Percentiles rank a stretch among this genome's conserved stretches.
These are phyloP conservation scores for Calocybe gambosa DNA, from an alignment of 1,284 basidiomycete genomes.

Conservation along the genomic window DNA sequence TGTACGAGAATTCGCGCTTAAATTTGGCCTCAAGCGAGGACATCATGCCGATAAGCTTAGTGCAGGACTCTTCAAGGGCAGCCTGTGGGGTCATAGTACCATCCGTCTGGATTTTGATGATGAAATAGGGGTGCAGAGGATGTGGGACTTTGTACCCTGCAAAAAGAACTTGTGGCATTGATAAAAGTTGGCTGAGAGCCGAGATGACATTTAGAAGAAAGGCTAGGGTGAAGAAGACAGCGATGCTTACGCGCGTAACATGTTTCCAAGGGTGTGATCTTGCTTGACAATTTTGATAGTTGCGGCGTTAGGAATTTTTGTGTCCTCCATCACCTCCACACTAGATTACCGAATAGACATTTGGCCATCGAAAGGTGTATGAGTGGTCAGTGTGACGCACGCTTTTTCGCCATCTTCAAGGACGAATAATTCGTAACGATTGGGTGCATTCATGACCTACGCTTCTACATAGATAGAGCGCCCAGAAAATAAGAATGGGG, in stretches of 20 bases:
- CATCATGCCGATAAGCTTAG: constrained; percentile 76
- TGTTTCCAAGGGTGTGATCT: constrained; percentile 95
- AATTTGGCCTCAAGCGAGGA: constrained; percentile 64
- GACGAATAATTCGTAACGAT: constrained; percentile 88
- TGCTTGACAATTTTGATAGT: constrained; percentile 77
- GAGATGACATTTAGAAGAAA: constrained; percentile 1
- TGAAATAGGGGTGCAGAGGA: constrained; percentile 90
- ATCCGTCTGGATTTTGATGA: constrained; percentile 95
- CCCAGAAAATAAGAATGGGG: not conserved
- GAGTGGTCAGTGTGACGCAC: constrained; percentile 44
- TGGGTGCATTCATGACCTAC: constrained; percentile 83
- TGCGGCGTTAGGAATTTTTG: constrained; percentile 89
- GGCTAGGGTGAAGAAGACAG: not conserved
- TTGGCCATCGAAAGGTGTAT: constrained; percentile 7
- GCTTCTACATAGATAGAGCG: not conserved
- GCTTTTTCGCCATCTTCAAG: constrained; percentile 89
- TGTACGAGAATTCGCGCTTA: constrained; percentile 71
- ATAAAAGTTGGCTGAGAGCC: constrained; percentile 75
- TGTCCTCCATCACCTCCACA: constrained; percentile 90
- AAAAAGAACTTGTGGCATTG: constrained; percentile 84
- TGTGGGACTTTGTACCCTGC: constrained; percentile 98
- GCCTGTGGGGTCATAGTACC: constrained; percentile 80
- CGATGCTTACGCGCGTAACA: constrained; percentile 82
- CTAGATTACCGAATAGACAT: constrained; percentile 34
- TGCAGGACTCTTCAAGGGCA: constrained; percentile 81